Evolutionary conservation across 495 filamentous ascomycete species (phyloP), one percentile per base, ranked within the genome.

Genomic region (Hypomontagnella submonticulosa): DNA sequence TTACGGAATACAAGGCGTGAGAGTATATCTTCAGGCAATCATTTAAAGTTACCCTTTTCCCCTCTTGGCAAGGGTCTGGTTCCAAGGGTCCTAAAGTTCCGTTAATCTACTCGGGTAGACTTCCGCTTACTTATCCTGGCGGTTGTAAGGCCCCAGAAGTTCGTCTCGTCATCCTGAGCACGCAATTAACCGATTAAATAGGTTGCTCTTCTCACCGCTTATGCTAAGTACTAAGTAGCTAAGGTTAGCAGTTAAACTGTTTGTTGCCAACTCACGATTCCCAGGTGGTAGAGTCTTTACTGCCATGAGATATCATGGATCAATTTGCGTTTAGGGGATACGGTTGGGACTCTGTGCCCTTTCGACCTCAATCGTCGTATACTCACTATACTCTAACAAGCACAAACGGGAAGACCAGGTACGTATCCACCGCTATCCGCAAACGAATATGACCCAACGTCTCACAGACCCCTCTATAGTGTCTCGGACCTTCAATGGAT

Each of bases 401-500:
- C 33, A 15, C 19, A 7, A 33, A 41, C 20, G 13, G 40, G 37
- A 41, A 18, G 32, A 49, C 30, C 4, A 57, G 46, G 66, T 69
- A 48, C 9, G 51, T 56, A 44, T 50, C n/a, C 1, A 18, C 30
- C 1, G 30, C 13, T 43, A 37, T 18, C 20, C 34, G 6, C 7
- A n/a, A 37, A 41, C 18, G 34, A 47, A 16, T 5, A 36, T 40
- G 27, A 19, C 18, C 12, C 54, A 13, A 4, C 7, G 12, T 18
- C 51, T 64, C 27, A 61, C 60, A 30, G 11, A 41, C 6, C 10
- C 34, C 20, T 37, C 30, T 18, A 27, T 27, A 69, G 66, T 52
- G 32, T 33, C 42, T 16, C 69, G 10, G 30, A 50, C 10, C 63
- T 74, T 42, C 65, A 72, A 70, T 69, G 71, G 69, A 33, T 74